Conservation (phyloP, 768 basidiomycete genomes). For the Suillus luteus region DNA sequence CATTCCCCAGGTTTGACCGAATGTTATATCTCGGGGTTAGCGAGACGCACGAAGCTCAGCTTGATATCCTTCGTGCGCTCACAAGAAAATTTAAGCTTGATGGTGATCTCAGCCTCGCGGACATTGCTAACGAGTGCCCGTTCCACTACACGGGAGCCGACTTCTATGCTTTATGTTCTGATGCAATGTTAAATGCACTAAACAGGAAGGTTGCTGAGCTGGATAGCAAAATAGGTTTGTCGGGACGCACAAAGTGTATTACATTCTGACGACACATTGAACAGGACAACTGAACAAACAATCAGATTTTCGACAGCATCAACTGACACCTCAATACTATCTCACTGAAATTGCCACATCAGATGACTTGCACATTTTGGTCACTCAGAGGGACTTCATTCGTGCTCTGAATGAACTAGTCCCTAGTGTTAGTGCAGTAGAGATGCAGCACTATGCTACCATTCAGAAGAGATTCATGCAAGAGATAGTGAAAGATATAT, state of each 20-base stretch:
- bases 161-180: slow-evolving; percentile 96
- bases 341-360: slow-evolving; percentile 77
- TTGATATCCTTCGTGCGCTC: slow-evolving; percentile 84
- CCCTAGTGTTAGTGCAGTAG: slow-evolving; percentile 81
- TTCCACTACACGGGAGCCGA: slow-evolving; percentile 98
- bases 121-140: slow-evolving; percentile 73
- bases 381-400: slow-evolving; percentile 75
- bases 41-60: slow-evolving; percentile 81
- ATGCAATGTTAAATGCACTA: slow-evolving; percentile 96
- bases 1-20: slow-evolving; percentile 80
- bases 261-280: slow-evolving; percentile 11
- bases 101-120: slow-evolving; percentile 58
- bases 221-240: slow-evolving; percentile 71
- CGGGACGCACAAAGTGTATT: not conserved
- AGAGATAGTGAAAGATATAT: not conserved
- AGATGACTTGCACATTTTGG: slow-evolving; percentile 74
- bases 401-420: slow-evolving; percentile 68
- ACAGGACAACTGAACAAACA: slow-evolving; percentile 50
- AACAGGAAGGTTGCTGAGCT: slow-evolving; percentile 80
- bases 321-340: slow-evolving; percentile 88
- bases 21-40: slow-evolving; percentile 96
- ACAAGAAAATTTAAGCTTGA: slow-evolving; percentile 91
- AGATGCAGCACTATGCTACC: slow-evolving; percentile 80
- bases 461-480: slow-evolving; percentile 39
- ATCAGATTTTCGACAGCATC: slow-evolving; percentile 47